These are phyloP conservation scores for Sarcocystis neurona DNA, from an alignment of 169 alveolate genomes.

Conservation along the genomic window DNA sequence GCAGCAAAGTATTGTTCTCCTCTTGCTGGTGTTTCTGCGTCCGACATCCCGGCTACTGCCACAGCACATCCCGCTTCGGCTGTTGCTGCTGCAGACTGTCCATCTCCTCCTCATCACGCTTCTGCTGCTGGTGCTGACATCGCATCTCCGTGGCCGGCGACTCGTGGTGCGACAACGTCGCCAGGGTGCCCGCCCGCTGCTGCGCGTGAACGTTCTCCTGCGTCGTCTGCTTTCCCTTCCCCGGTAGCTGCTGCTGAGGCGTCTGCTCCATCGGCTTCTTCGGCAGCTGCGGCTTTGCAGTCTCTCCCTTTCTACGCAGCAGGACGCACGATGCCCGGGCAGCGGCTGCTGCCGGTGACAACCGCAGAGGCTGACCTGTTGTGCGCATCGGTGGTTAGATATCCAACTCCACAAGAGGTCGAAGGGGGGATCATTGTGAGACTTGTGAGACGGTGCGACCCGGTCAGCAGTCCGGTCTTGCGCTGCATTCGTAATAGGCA, in stretches of 20 bases:
- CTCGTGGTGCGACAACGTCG: no score
- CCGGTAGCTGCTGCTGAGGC: background rate
- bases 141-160: no score
- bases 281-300: conserved; percentile 21
- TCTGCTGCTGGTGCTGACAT: no score
- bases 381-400: conserved; percentile 66
- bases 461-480: conserved; percentile 80
- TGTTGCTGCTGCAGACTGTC: background rate
- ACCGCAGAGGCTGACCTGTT: conserved; percentile 70
- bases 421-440: conserved; percentile 81
- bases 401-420: conserved; percentile 77
- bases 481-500: conserved; percentile 74
- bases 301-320: conserved; percentile 59
- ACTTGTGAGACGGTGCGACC: conserved; percentile 72
- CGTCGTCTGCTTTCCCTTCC: background rate
- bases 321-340: conserved; percentile 71
- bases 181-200: background rate
- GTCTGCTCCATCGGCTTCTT: background rate
- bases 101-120: background rate
- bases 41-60: background rate
- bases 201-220: background rate
- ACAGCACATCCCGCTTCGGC: background rate
- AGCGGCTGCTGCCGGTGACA: conserved; percentile 69
- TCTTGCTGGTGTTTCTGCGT: background rate
- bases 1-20: background rate